Evolutionary conservation across 2,329 filamentous ascomycete genomes (phyloP), one percentile per base, ranked within the genome.

Genomic region (Colletotrichum eremochloae): DNA sequence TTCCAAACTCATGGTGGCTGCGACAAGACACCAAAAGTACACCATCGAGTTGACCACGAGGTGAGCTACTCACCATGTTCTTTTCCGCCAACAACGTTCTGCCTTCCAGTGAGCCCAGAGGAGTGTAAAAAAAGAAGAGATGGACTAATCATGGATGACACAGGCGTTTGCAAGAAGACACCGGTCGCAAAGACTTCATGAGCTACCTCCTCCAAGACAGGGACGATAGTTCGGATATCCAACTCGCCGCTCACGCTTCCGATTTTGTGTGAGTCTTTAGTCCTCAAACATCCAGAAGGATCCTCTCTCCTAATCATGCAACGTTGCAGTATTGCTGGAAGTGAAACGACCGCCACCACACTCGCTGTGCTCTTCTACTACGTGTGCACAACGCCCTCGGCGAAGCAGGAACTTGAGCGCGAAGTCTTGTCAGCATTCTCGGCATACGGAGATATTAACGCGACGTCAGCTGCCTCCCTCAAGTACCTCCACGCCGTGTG

Each of bases 261-360:
- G 77, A 78, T 44, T 75, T 79, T 29, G 75, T 79, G 2, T 64
- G n/a, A 63, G 61, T 58, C 24, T 24, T 24, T 24, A 24, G 24
- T 24, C 24, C 24, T 24, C 24, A 24, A 24, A 24, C 24, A 24
- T 24, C 24, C 24, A 8, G 18, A 53, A 42, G 38, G 15, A 50
- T 5, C 9, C 1, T 50, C 44, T n/a, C 42, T 38, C 31, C 44
- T 62, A 7, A 50, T 42, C 6, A 12, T 61, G 33, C n/a, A 36
- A 61, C 5, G n/a, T n/a, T 0, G 38, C 46, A 64, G 62, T 20
- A 67, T 76, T 33, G 77, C 77, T 1, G 84, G 84, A 12, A 84
- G 83, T 44, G 85, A 87, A 71, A 87, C 85, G 0, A 86, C 84
- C n/a, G 84, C 83, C 6, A 86, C 83, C 6, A 82, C 84, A 80